Percentiles rank a stretch among this genome's conserved stretches.
phyloP scores from a whole-genome alignment of 495 filamentous ascomycete genomes.

The Durotheca rogersii region DNA sequence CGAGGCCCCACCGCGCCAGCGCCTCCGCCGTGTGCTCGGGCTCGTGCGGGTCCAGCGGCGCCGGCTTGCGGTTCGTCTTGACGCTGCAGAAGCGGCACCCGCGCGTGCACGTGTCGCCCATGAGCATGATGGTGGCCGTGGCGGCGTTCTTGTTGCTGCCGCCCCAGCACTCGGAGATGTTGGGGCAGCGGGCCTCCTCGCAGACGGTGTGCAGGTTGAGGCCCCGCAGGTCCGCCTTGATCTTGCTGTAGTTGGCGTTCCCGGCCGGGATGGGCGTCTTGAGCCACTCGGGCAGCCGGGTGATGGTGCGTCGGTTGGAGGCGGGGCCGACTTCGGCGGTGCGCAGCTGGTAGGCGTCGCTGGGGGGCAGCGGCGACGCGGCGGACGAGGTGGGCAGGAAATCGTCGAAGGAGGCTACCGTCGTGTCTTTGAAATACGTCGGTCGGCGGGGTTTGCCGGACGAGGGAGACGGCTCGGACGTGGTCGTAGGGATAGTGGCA shows the following conservation, averaged over 20 bases:
- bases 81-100: slow-evolving; percentile 97
- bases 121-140: slow-evolving; percentile 98
- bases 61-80: slow-evolving; percentile 77
- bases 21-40: slow-evolving; percentile 96
- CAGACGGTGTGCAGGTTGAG: slow-evolving; percentile 92
- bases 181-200: slow-evolving; percentile 95
- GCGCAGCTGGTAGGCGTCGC: slow-evolving; percentile 63
- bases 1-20: slow-evolving; percentile 85
- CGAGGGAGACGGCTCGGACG: slow-evolving; percentile 16
- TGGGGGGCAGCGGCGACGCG: slow-evolving; percentile 45
- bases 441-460: slow-evolving; percentile 44
- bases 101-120: slow-evolving; percentile 97
- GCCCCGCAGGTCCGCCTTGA: slow-evolving; percentile 89
- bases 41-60: slow-evolving; percentile 90
- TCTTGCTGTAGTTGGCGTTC: slow-evolving; percentile 79
- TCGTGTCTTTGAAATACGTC: slow-evolving; percentile 80
- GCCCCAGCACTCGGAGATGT: slow-evolving; percentile 98
- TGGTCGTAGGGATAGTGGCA: slow-evolving; percentile 33
- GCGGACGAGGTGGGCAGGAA: slow-evolving; percentile 60
- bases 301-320: slow-evolving; percentile 82
- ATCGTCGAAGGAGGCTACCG: slow-evolving; percentile 81
- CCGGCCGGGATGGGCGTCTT: slow-evolving; percentile 88
- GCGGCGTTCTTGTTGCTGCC: slow-evolving; percentile 83
- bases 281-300: slow-evolving; percentile 88
- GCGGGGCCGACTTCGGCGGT: slow-evolving; percentile 82